phyloP scores from a whole-genome alignment of 225 moss, liverwort and hornwort genomes.

The Polytrichum formosum region DNA sequence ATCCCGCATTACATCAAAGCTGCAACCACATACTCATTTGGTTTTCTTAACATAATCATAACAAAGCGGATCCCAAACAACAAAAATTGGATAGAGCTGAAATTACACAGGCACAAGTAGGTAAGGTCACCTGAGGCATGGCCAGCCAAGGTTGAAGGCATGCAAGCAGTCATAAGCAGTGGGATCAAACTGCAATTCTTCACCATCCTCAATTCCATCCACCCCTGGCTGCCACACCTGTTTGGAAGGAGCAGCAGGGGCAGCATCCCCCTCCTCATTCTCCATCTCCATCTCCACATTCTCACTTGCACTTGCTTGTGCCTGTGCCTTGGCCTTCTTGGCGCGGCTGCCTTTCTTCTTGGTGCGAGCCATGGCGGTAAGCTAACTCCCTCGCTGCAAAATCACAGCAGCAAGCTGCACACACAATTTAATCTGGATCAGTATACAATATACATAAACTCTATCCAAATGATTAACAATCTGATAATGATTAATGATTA shows the following conservation, averaged over 20 bases:
- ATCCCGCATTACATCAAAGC: conserved; percentile 88
- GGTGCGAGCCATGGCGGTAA: conserved; percentile 25
- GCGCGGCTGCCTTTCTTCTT: conserved; percentile 34
- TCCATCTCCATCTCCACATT: conserved; percentile 49
- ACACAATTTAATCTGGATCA: no score
- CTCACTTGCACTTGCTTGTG: conserved; percentile 19
- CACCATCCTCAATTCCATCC: conserved; percentile 81
- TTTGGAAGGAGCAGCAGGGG: no score
- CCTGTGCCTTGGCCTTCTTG: conserved; percentile 24
- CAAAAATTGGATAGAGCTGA: no score
- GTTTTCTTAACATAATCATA: no score
- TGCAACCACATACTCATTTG: conserved; percentile 14
- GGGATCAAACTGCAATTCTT: conserved; percentile 91
- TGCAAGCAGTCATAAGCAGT: conserved; percentile 91
- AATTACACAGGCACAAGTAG: not conserved
- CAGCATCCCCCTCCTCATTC: conserved; percentile 8
- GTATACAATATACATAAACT: no score
- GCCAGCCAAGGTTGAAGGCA: conserved; percentile 95
- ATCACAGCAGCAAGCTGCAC: no score
- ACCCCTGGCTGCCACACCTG: conserved; percentile 94
- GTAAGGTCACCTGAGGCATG: conserved; percentile 74
- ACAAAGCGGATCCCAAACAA: no score
- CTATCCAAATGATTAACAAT: no score
- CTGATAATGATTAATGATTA: no score
- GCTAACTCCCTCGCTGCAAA: no score